Evolutionary conservation across 2,329 filamentous ascomycete species (phyloP).

Genomic region (Ilyonectria mors-panacis): DNA sequence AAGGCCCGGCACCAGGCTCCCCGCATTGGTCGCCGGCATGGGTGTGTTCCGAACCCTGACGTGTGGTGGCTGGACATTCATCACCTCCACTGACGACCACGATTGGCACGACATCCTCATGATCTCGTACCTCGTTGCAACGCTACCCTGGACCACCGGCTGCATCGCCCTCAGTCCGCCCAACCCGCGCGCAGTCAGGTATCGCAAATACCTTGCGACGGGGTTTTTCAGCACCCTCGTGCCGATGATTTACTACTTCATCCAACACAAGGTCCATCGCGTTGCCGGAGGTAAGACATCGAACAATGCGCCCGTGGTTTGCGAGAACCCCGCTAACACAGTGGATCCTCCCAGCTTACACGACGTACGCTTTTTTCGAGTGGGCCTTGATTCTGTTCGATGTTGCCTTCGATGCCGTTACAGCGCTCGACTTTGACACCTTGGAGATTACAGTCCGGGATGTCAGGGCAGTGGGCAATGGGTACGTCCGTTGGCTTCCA

Average conservation of each 20-base stretch:
- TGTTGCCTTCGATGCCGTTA: slow-evolving; percentile 96
- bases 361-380: slow-evolving; percentile 97
- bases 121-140: slow-evolving; percentile 97
- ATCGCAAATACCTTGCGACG: slow-evolving; percentile 86
- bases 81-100: slow-evolving; percentile 98
- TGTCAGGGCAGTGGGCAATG: slow-evolving; percentile 91
- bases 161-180: slow-evolving; percentile 90
- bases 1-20: slow-evolving; percentile 80
- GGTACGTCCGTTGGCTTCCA: slow-evolving; percentile 98
- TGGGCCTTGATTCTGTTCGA: slow-evolving; percentile 96
- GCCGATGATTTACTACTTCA: slow-evolving; percentile 95
- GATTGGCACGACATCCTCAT: slow-evolving; percentile 99
- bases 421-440: slow-evolving; percentile 89
- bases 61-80: slow-evolving; percentile 98
- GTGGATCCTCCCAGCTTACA: slow-evolving; percentile 79
- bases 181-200: slow-evolving; percentile 86
- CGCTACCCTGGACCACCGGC: slow-evolving; percentile 94
- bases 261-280: slow-evolving; percentile 97
- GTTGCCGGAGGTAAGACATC: slow-evolving; percentile 84
- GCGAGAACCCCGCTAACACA: slow-evolving; percentile 32
- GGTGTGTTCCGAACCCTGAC: slow-evolving; percentile 92
- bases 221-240: slow-evolving; percentile 93
- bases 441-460: slow-evolving; percentile 93
- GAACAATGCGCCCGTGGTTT: background rate
- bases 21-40: slow-evolving; percentile 84